Percentiles rank a stretch among this genome's conserved stretches.
Evolutionary conservation across 129 eudicot genomes (phyloP).

Genomic region (Cynara cardunculus): DNA sequence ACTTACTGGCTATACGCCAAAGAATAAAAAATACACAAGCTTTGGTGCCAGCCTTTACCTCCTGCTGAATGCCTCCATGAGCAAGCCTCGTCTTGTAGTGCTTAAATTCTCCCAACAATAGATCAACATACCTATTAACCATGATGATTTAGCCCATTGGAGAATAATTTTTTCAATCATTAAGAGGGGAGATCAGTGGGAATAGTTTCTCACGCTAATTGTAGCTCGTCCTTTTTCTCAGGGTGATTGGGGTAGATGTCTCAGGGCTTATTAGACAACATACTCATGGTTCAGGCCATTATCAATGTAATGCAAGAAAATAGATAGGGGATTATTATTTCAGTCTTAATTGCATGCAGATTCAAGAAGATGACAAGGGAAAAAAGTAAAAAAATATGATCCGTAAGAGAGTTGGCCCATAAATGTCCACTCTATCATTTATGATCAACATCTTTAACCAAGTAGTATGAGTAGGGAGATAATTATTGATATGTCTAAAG

Average conservation of each 20-base stretch:
- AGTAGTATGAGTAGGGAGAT: constrained; percentile 4
- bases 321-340: background rate
- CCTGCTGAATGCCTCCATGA: constrained; percentile 80
- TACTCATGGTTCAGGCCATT: background rate
- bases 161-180: background rate
- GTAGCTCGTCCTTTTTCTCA: background rate
- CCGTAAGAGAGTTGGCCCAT: background rate
- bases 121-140: constrained; percentile 75
- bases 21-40: background rate
- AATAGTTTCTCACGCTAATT: background rate
- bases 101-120: constrained; percentile 92
- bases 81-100: constrained; percentile 86
- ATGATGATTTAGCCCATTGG: constrained; percentile 11
- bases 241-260: background rate
- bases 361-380: background rate
- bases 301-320: background rate
- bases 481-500: background rate
- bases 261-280: background rate
- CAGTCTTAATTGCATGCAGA: background rate
- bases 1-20: background rate
- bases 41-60: constrained; percentile 41
- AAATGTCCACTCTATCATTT: background rate
- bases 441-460: background rate
- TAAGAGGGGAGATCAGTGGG: background rate
- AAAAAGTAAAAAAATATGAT: background rate